Conservation (phyloP, 306 rosid species). For the Cyamopsis tetragonoloba region DNA sequence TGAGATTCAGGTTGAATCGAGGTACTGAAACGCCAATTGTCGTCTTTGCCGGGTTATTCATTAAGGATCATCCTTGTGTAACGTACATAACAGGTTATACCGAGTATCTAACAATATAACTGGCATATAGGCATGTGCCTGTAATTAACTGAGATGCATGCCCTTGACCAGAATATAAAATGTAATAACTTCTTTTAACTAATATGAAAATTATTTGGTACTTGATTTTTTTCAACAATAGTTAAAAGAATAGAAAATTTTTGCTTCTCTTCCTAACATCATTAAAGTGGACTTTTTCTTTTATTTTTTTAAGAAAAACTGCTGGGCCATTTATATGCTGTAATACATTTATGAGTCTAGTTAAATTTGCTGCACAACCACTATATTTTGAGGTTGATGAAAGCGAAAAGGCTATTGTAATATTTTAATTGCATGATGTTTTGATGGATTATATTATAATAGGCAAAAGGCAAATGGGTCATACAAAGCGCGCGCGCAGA, state of each 20-base stretch:
- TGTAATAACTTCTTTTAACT: no score
- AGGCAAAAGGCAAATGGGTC: constrained; percentile 28
- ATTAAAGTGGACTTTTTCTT: constrained; percentile 20
- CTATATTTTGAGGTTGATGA: constrained; percentile 20
- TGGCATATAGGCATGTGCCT: no score
- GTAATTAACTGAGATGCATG: no score
- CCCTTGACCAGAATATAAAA: no score
- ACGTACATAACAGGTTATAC: no score
- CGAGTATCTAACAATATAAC: no score
- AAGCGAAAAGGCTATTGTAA: constrained; percentile 14
- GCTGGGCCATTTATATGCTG: constrained; percentile 31
- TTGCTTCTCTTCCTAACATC: constrained; percentile 17
- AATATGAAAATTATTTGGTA: no score
- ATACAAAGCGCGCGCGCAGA: constrained; percentile 10
- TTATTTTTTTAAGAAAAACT: background rate
- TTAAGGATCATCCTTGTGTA: no score
- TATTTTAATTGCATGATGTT: constrained; percentile 13
- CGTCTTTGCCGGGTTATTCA: no score
- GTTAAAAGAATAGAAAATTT: constrained; percentile 2
- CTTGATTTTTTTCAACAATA: no score
- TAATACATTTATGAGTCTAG: constrained; percentile 22
- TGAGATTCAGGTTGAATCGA: no score
- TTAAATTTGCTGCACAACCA: constrained; percentile 25
- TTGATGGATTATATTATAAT: constrained; percentile 14
- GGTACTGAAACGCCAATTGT: no score